Base-by-base conservation (phyloP, 2,329 filamentous ascomycete genomes). In the Xenosphaeropsis pyriputrescens region DNA sequence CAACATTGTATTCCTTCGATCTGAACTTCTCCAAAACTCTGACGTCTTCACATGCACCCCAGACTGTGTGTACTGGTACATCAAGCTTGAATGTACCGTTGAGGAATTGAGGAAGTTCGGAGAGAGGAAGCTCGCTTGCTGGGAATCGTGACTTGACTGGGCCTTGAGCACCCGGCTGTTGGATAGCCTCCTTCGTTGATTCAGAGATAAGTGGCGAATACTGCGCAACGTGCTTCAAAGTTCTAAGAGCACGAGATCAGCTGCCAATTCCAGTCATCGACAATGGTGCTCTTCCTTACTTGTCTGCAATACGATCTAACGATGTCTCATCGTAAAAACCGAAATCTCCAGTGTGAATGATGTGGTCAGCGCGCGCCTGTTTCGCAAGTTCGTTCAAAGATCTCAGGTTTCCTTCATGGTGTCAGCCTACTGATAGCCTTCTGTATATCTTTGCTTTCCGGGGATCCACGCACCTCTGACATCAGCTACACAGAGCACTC, bases 41-140 rank as follows among this genome's bases (percentile, higher is more conserved):
- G 15, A 98, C 91, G 69, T 98, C 91, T 62, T 98, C 91, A 56
- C 91, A 98, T 35, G 91, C 91, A 56, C 91, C 91, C 91, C 91
- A 98, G 29, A 98, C 91, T 31, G 91, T 98, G 64, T 95, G 96
- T 40, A 98, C 91, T 1, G 91, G 91, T 41, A 98, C 82, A 44
- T 98, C 88, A 41, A 98, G 77, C 55, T 85, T 93, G 54, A 93
- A 71, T 48, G 82, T 81, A 58, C 88, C 88, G 60, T 76, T 83
- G 47, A 98, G 73, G 50, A 98, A 85, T 51, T 84, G 75, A 17
- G 89, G 75, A 29, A 98, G 76, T 64, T 98, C 88, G 41, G 91
- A 98, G 38, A 98, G 79, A 40, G 86, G 85, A 18, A 95, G 75
- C 45, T 93, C 82, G 52, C 78, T 76, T 16, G 85, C 71, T 8